Conservation (phyloP, 345 rosid species). For the Lenwebbia sp. region DNA sequence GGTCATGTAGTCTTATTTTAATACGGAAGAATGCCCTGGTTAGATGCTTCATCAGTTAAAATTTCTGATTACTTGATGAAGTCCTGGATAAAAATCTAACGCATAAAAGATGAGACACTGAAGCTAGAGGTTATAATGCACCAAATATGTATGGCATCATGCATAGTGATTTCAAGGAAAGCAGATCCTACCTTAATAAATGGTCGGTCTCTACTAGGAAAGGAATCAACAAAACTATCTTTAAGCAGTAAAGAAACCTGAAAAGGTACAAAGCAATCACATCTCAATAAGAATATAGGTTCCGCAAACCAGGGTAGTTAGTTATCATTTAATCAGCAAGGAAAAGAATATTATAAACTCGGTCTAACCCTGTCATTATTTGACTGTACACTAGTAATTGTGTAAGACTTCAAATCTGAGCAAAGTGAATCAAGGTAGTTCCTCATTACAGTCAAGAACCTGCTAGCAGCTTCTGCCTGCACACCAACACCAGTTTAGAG, state of each 20-base stretch:
- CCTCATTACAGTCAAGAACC: constrained; percentile 66
- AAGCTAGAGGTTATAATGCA: neutral
- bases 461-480: constrained; percentile 59
- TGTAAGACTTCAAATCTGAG: constrained; percentile 65
- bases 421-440: constrained; percentile 81
- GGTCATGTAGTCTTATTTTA: neutral
- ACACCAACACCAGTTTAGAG: neutral
- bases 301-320: neutral
- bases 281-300: neutral
- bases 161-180: neutral
- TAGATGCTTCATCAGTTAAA: neutral
- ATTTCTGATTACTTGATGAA: neutral
- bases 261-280: constrained; percentile 1
- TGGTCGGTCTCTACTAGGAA: constrained; percentile 60
- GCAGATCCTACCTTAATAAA: constrained; percentile 57
- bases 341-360: neutral
- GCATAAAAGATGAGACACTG: neutral
- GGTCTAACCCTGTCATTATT: constrained; percentile 74
- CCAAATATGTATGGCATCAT: neutral
- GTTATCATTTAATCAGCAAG: neutral
- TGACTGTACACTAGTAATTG: constrained; percentile 94
- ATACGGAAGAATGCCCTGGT: neutral
- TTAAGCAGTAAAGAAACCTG: constrained; percentile 94
- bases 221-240: constrained; percentile 90
- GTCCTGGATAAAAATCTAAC: neutral